phyloP scores from a whole-genome alignment of 352 stramenopile genomes.

The Globisporangium acanthophoron region DNA sequence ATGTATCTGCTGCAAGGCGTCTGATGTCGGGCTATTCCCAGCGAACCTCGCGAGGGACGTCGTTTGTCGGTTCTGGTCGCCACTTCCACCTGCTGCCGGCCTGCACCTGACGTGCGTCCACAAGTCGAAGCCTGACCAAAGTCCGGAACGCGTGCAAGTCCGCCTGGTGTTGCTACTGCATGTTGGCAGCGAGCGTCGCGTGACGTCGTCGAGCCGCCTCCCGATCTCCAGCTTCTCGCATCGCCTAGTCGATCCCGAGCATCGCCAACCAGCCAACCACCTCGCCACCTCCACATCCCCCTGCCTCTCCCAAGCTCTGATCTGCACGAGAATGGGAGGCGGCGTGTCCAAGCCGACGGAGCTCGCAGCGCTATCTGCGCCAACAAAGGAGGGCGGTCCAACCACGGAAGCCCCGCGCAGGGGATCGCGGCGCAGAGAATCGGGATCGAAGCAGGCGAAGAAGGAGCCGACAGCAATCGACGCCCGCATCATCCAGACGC shows the following conservation, averaged over 20 bases:
- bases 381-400: background rate
- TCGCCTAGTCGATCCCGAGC: too few species aligned
- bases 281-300: background rate
- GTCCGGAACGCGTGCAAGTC: background rate
- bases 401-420: background rate
- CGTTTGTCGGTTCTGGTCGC: background rate
- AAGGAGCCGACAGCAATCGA: constrained; percentile 56
- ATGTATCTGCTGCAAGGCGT: too few species aligned
- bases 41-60: background rate
- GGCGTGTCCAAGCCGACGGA: constrained; percentile 20
- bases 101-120: background rate
- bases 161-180: background rate
- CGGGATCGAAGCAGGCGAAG: constrained; percentile 7
- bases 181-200: background rate
- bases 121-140: background rate
- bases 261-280: background rate
- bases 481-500: constrained; percentile 56
- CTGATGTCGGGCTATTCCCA: background rate
- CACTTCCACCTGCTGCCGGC: background rate
- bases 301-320: too few species aligned
- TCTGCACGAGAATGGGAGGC: constrained; percentile 25
- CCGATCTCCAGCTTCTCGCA: too few species aligned
- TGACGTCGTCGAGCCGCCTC: background rate
- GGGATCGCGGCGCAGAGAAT: constrained; percentile 4
- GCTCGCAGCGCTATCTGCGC: constrained; percentile 1